These are phyloP conservation scores for Amanita muscaria DNA, from an alignment of 768 basidiomycete species.

Conservation along the genomic window DNA sequence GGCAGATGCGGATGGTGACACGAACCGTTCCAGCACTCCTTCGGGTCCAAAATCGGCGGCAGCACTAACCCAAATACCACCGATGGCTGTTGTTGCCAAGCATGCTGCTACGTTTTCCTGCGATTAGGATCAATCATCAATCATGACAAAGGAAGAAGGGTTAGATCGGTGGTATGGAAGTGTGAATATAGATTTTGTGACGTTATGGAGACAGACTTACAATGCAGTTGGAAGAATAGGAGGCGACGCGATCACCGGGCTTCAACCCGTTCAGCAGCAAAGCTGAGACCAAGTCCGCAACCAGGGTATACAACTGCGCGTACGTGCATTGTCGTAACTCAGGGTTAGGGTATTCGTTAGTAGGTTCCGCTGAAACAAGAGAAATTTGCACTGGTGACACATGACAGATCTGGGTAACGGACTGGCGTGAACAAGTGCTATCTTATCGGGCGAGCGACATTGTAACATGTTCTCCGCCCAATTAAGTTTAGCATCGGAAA, in stretches of 20 bases:
- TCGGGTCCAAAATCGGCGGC: slow-evolving; percentile 77
- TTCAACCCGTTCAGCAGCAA: slow-evolving; percentile 42
- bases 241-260: slow-evolving; percentile 65
- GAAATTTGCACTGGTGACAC: slow-evolving; percentile 9
- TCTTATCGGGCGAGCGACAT: slow-evolving; percentile 44
- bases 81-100: slow-evolving; percentile 61
- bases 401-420: slow-evolving; percentile 22
- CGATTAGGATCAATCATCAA: not conserved
- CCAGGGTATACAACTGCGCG: slow-evolving; percentile 46
- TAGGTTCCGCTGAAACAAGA: slow-evolving; percentile 47
- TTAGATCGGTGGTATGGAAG: not conserved
- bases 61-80: slow-evolving; percentile 77
- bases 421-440: slow-evolving; percentile 68
- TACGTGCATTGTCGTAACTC: slow-evolving; percentile 42
- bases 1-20: slow-evolving; percentile 4
- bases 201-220: slow-evolving; percentile 31
- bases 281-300: slow-evolving; percentile 49
- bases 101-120: slow-evolving; percentile 64
- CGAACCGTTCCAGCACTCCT: slow-evolving; percentile 65
- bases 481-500: slow-evolving; percentile 55
- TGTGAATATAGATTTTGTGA: too few species aligned
- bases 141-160: not conserved
- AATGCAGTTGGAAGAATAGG: slow-evolving; percentile 73
- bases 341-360: slow-evolving; percentile 35
- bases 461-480: slow-evolving; percentile 79